These are phyloP conservation scores for Entomortierella parvispora DNA, from an alignment of 192 early-diverging fungal species.

Conservation along the genomic window DNA sequence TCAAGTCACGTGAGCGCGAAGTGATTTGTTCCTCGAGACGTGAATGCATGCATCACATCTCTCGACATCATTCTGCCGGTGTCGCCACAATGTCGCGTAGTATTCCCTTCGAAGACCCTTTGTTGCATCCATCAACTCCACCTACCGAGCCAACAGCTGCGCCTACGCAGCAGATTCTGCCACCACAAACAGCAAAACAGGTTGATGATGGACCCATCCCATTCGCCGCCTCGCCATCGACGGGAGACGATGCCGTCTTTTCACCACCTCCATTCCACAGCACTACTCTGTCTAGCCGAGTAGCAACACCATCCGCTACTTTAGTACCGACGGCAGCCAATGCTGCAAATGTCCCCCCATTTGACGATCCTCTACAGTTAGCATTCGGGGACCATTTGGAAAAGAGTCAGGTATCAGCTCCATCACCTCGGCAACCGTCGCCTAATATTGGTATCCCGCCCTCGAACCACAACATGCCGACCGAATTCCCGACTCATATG, in stretches of 20 bases:
- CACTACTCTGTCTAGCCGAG: neutral
- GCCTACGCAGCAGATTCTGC: neutral
- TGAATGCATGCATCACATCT: no score
- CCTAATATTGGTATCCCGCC: constrained; percentile 16
- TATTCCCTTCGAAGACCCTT: constrained; percentile 44
- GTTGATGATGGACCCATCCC: constrained; percentile 50
- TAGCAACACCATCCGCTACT: neutral
- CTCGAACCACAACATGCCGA: constrained; percentile 32
- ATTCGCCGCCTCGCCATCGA: constrained; percentile 14
- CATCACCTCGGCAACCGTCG: neutral
- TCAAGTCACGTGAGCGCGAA: no score
- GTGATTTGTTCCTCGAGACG: no score
- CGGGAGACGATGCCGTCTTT: constrained; percentile 17
- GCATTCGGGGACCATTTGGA: constrained; percentile 2
- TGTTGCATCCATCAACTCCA: constrained; percentile 41
- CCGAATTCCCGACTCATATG: constrained; percentile 41
- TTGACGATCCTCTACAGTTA: constrained; percentile 28
- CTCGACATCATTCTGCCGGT: no score
- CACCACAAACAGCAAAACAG: neutral
- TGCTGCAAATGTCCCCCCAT: neutral
- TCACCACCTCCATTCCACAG: constrained; percentile 18
- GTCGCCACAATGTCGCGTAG: constrained; percentile 42
- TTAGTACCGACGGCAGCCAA: neutral
- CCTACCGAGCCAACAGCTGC: constrained; percentile 6
- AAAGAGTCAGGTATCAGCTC: neutral